A percentile compares a stretch with the other conserved stretches of the same genome.
These are phyloP conservation scores for Dichotomocladium elegans DNA, from an alignment of 371 early-diverging fungal species.

Conservation along the genomic window DNA sequence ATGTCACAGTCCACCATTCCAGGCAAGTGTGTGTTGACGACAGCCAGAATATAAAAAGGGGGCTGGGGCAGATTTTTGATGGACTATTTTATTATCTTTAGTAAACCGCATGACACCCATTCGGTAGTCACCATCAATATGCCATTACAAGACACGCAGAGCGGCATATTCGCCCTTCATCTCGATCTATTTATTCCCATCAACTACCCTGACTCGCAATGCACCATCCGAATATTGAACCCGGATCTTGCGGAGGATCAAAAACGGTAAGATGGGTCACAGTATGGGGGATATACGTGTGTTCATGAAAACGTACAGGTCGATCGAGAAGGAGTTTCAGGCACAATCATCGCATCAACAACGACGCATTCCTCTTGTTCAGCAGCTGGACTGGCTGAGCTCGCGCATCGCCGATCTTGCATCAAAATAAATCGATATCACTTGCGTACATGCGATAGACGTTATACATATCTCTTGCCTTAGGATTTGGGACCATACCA, in stretches of 20 bases:
- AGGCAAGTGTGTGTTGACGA: neutral
- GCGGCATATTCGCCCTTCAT: conserved; percentile 5
- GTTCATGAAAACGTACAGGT: conserved; percentile 6
- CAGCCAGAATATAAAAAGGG: neutral
- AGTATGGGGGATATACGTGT: neutral
- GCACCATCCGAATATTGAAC: conserved; percentile 30
- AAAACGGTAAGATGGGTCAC: conserved; percentile 17
- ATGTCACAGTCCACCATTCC: neutral
- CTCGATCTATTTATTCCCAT: conserved; percentile 28
- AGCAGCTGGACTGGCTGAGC: conserved; percentile 44
- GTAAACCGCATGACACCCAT: conserved; percentile 5
- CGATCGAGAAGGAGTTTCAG: conserved; percentile 32
- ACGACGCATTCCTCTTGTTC: conserved; percentile 33
- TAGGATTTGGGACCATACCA: too few species aligned
- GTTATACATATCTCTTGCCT: too few species aligned
- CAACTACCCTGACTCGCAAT: conserved; percentile 35
- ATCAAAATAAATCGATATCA: neutral
- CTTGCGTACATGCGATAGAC: neutral
- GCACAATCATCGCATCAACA: conserved; percentile 36
- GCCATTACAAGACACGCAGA: conserved; percentile 9
- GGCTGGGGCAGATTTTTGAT: too few species aligned
- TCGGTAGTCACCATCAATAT: conserved; percentile 21
- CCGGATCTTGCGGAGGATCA: conserved; percentile 13
- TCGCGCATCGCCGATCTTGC: conserved; percentile 14
- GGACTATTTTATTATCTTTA: too few species aligned